Evolutionary conservation across 306 rosid genomes (phyloP).

Genomic region (Coriaria nepalensis): DNA sequence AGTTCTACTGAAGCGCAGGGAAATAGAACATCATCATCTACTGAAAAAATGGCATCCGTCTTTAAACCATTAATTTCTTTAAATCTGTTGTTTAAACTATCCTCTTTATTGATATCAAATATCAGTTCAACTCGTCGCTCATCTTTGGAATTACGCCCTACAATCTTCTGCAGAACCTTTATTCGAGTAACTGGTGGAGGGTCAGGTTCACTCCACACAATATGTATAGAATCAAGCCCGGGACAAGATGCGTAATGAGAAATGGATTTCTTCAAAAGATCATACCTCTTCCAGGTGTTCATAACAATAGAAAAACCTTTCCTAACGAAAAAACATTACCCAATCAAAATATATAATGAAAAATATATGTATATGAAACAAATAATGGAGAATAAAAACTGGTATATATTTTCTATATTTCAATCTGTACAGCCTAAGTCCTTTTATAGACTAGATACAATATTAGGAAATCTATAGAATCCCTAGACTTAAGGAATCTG

Average conservation of each 20-base stretch:
- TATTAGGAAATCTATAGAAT: no score
- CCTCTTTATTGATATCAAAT: slow-evolving; percentile 63
- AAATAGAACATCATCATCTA: slow-evolving; percentile 89
- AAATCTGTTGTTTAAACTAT: slow-evolving; percentile 90
- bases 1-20: slow-evolving; percentile 82
- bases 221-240: slow-evolving; percentile 59
- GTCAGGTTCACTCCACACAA: slow-evolving; percentile 87
- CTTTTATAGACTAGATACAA: no score
- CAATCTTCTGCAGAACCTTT: slow-evolving; percentile 25
- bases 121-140: slow-evolving; percentile 39
- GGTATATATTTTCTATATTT: no score
- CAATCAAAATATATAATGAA: not conserved
- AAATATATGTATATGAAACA: no score
- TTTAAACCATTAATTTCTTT: slow-evolving; percentile 64
- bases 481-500: no score
- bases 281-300: slow-evolving; percentile 97
- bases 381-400: no score
- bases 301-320: slow-evolving; percentile 75
- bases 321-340: slow-evolving; percentile 32
- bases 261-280: slow-evolving; percentile 82
- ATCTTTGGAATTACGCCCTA: slow-evolving; percentile 33
- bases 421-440: no score
- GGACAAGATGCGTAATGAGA: slow-evolving; percentile 67
- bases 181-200: slow-evolving; percentile 58
- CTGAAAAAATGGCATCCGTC: slow-evolving; percentile 70